Evolutionary conservation across 805 yeast species (phyloP).

Genomic region (Starmerella etchellsii): DNA sequence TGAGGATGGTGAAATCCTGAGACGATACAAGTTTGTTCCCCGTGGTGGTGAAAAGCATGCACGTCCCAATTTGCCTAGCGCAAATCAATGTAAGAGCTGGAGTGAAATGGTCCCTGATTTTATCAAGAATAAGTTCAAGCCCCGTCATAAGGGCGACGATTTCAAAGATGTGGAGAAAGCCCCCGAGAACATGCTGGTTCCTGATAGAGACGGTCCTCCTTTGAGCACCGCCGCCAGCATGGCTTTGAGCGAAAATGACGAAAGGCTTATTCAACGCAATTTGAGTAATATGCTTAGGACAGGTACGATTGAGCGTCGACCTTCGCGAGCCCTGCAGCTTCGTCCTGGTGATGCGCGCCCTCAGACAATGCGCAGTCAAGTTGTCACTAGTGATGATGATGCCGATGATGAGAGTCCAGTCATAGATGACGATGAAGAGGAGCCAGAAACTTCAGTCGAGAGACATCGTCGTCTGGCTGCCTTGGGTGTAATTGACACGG

Average conservation of each 20-base stretch:
- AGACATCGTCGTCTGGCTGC: slow-evolving; percentile 43
- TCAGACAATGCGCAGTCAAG: slow-evolving; percentile 6
- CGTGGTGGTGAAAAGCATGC: slow-evolving; percentile 28
- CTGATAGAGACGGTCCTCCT: slow-evolving; percentile 13
- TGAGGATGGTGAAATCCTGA: slow-evolving; percentile 79
- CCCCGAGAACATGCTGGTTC: slow-evolving; percentile 22
- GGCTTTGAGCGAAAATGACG: slow-evolving; percentile 20
- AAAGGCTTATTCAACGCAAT: slow-evolving; percentile 11
- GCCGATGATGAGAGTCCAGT: slow-evolving; percentile 25
- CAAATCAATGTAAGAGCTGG: slow-evolving; percentile 6
- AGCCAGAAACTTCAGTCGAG: slow-evolving; percentile 53
- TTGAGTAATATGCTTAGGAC: slow-evolving; percentile 13
- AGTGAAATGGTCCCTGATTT: background rate
- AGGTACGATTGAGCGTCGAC: slow-evolving; percentile 14
- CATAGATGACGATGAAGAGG: slow-evolving; percentile 25
- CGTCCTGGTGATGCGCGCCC: slow-evolving; percentile 1
- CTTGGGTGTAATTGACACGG: slow-evolving; percentile 24
- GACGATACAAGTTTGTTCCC: slow-evolving; percentile 64
- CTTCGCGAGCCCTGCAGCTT: slow-evolving; percentile 3
- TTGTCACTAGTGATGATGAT: slow-evolving; percentile 9
- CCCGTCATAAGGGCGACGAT: background rate
- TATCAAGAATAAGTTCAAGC: background rate
- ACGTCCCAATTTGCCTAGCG: background rate
- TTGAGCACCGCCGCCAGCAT: slow-evolving; percentile 3
- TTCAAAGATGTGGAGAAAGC: slow-evolving; percentile 20